These are phyloP conservation scores for Lentinula novae-zelandiae DNA, from an alignment of 1,284 basidiomycete species.

Conservation along the genomic window DNA sequence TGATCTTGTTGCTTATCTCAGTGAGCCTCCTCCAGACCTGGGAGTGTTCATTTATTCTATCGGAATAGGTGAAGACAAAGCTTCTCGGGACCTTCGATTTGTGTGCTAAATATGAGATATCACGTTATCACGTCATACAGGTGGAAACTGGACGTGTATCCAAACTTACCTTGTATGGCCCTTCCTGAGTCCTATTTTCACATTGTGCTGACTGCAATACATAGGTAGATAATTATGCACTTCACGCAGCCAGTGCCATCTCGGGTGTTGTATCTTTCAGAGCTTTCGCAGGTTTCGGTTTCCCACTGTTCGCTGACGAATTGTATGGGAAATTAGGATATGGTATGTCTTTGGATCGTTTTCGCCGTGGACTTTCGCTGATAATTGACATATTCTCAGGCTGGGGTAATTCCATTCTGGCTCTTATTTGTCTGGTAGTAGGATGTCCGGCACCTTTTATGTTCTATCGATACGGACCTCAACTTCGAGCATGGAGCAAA, in stretches of 20 bases:
- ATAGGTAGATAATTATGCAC: constrained; percentile 27
- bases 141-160: constrained; percentile 29
- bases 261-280: constrained; percentile 27
- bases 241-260: constrained; percentile 27
- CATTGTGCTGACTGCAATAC: background rate
- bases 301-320: constrained; percentile 28
- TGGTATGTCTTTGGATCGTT: constrained; percentile 17
- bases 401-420: constrained; percentile 29
- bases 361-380: background rate
- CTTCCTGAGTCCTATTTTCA: background rate
- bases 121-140: constrained; percentile 11
- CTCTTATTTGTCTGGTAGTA: constrained; percentile 29
- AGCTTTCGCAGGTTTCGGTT: constrained; percentile 28
- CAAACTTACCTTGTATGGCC: constrained; percentile 24
- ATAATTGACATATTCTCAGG: constrained; percentile 16
- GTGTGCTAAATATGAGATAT: background rate
- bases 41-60: constrained; percentile 30
- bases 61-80: constrained; percentile 23
- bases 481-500: constrained; percentile 27
- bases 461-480: constrained; percentile 30
- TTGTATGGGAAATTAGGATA: constrained; percentile 26
- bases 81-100: background rate
- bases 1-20: background rate
- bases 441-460: constrained; percentile 31
- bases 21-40: constrained; percentile 18